Percentiles rank a stretch among this genome's conserved stretches.
phyloP scores from a whole-genome alignment of 129 eudicot genomes.

The Arctium minus region DNA sequence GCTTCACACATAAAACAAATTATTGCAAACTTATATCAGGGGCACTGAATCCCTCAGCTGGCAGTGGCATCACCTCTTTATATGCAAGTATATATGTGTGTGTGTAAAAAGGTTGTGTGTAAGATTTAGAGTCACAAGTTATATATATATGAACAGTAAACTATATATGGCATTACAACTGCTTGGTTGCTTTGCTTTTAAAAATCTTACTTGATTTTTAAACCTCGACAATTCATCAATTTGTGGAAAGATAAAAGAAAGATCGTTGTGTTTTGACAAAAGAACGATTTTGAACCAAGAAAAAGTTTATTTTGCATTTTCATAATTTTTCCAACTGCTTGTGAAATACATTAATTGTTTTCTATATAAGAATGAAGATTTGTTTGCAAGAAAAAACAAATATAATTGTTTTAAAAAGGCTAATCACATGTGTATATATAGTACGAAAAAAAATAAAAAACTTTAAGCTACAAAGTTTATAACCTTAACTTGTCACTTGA shows the following conservation, averaged over 20 bases:
- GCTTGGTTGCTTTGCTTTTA: neutral
- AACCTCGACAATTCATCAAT: neutral
- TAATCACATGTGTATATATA: too few species aligned
- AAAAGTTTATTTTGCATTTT: too few species aligned
- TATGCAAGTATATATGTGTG: neutral
- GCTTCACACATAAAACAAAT: neutral
- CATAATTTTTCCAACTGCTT: neutral
- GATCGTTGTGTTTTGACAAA: neutral
- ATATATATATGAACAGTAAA: neutral
- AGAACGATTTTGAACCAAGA: neutral
- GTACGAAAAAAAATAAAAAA: too few species aligned
- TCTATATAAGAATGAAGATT: neutral
- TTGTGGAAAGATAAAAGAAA: neutral
- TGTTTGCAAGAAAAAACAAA: neutral
- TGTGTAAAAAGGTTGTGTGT: neutral
- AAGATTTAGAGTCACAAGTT: neutral
- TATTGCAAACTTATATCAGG: neutral
- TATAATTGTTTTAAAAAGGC: neutral
- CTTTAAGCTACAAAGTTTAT: too few species aligned
- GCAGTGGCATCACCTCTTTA: neutral
- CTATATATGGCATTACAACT: neutral
- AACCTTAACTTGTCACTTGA: too few species aligned
- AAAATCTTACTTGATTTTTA: neutral
- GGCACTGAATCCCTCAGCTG: slow-evolving; percentile 3
- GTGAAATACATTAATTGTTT: too few species aligned